Evolutionary conservation across 805 yeast species (phyloP).

Genomic region (Teunomyces gatunensis): DNA sequence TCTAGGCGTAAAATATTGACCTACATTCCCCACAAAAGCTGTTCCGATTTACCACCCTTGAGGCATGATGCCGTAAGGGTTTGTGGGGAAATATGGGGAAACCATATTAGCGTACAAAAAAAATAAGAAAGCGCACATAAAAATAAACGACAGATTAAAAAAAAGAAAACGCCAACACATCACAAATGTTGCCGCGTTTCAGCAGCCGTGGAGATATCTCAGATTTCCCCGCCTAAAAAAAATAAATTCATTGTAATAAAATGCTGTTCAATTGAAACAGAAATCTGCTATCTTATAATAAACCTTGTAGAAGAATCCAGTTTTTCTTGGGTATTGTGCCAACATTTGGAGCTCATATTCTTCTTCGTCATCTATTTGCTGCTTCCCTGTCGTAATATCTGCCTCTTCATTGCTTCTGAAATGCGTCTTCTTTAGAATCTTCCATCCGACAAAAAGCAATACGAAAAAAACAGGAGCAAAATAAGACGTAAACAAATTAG

Average conservation of each 20-base stretch:
- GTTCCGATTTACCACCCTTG: background rate
- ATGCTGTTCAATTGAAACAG: conserved; percentile 17
- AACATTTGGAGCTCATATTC: conserved; percentile 21
- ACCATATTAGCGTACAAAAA: too few relatives aligned
- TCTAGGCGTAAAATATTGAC: too few relatives aligned
- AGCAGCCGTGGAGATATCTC: background rate
- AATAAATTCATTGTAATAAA: background rate
- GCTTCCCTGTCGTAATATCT: conserved; percentile 53
- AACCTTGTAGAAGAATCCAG: conserved; percentile 20
- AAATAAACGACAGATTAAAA: background rate
- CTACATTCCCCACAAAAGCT: background rate
- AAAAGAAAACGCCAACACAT: background rate
- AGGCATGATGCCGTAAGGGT: background rate
- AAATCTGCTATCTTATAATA: conserved; percentile 20
- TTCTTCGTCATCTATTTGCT: conserved; percentile 62
- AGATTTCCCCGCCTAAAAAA: background rate
- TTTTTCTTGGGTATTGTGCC: conserved; percentile 17
- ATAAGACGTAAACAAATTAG: conserved; percentile 36
- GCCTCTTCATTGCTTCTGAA: conserved; percentile 46
- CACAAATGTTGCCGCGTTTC: too few relatives aligned
- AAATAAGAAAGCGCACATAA: too few relatives aligned
- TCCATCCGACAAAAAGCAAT: conserved; percentile 50
- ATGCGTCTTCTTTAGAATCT: conserved; percentile 47
- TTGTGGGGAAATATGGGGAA: background rate
- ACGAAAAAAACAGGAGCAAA: conserved; percentile 46